Conservation (phyloP, 2,329 filamentous ascomycete species). For the Tolypocladium sp. region DNA sequence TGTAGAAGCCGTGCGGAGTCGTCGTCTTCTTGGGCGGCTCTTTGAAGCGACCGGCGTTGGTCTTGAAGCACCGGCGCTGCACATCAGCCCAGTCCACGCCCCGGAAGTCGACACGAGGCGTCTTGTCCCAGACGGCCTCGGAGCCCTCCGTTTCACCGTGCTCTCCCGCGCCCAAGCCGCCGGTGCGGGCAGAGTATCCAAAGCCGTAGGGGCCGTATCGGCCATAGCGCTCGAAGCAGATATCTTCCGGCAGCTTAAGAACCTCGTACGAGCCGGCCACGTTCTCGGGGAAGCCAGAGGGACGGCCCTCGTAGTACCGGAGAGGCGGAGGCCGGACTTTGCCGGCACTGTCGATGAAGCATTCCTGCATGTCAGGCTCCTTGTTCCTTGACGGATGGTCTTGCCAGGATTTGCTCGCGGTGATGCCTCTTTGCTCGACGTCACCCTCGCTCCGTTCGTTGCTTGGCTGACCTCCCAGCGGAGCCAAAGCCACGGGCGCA, state of each 20-base stretch:
- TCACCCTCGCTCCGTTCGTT: constrained; percentile 3
- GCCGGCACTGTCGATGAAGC: constrained; percentile 64
- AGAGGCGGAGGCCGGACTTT: constrained; percentile 60
- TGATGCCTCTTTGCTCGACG: constrained; percentile 10
- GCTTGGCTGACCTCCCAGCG: constrained; percentile 6
- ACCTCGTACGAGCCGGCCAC: constrained; percentile 81
- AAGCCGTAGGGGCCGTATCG: constrained; percentile 82
- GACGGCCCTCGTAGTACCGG: constrained; percentile 67
- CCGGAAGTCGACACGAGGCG: constrained; percentile 66
- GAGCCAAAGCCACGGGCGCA: constrained; percentile 30
- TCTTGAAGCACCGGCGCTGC: constrained; percentile 62
- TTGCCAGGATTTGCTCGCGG: constrained; percentile 23
- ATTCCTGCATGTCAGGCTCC: constrained; percentile 52
- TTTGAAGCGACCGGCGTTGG: constrained; percentile 64
- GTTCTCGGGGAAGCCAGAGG: constrained; percentile 75
- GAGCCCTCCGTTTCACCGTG: constrained; percentile 74
- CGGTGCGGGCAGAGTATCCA: constrained; percentile 70
- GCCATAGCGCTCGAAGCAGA: constrained; percentile 91
- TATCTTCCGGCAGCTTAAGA: constrained; percentile 67
- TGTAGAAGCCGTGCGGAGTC: constrained; percentile 41
- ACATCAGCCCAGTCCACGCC: constrained; percentile 70
- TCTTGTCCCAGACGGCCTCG: constrained; percentile 67
- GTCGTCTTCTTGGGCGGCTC: constrained; percentile 28
- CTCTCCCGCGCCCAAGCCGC: constrained; percentile 77
- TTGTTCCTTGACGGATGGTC: constrained; percentile 28